Conservation (phyloP, 306 rosid genomes). For the Pterocarpus santalinus region DNA sequence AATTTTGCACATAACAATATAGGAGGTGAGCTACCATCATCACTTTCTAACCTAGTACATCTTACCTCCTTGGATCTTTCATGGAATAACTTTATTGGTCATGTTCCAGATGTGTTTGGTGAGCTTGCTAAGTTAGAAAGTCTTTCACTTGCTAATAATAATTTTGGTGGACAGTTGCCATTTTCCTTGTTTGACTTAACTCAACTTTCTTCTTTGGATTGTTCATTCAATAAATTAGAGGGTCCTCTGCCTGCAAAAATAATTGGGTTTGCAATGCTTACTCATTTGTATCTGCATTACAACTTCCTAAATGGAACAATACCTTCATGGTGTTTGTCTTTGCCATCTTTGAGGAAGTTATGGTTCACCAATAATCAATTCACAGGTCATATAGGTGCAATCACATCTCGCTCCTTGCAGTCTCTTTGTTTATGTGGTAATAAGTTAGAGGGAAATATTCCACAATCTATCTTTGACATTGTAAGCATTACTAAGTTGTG, state of each 20-base stretch:
- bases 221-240: background rate
- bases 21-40: too few species aligned
- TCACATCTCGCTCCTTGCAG: background rate
- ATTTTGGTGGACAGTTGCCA: background rate
- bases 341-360: background rate
- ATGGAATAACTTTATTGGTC: background rate
- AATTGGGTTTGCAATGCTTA: background rate
- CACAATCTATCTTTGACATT: conserved; percentile 4
- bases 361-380: background rate
- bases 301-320: background rate
- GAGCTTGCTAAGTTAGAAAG: too few species aligned
- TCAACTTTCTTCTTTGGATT: background rate
- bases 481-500: background rate
- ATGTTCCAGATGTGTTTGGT: too few species aligned
- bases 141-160: too few species aligned
- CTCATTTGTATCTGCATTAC: background rate
- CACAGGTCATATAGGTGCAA: background rate
- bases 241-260: background rate
- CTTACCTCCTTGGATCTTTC: too few species aligned
- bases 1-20: too few species aligned
- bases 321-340: conserved; percentile 7
- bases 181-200: background rate
- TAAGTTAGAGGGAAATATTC: conserved; percentile 1
- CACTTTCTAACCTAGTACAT: too few species aligned
- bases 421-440: background rate